Evolutionary conservation across 768 basidiomycete species (phyloP).

Genomic region (Podaxis sp.): DNA sequence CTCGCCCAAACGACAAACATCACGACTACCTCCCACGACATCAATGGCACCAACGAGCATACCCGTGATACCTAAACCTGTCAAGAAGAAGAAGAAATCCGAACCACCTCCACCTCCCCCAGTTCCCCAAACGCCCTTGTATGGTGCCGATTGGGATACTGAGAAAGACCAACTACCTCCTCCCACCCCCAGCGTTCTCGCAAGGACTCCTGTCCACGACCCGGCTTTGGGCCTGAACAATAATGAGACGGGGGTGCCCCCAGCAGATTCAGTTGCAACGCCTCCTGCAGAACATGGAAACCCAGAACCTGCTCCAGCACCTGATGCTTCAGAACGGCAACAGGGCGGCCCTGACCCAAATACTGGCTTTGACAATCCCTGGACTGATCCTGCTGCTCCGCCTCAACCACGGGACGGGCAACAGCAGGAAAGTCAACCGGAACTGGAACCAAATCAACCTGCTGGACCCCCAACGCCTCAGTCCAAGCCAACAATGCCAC

Average conservation of each 20-base stretch:
- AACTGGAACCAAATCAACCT: neutral
- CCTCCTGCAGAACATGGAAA: neutral
- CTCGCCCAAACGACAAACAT: constrained; percentile 1
- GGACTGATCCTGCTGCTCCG: neutral
- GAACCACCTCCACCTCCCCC: constrained; percentile 29
- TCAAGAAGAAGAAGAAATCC: constrained; percentile 24
- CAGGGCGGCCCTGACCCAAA: neutral
- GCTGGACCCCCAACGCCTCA: neutral
- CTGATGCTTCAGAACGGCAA: neutral
- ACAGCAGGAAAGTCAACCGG: neutral
- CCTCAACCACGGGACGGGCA: neutral
- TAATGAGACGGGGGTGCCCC: neutral
- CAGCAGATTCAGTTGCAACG: neutral
- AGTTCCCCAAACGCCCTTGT: constrained; percentile 15
- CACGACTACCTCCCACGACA: constrained; percentile 1
- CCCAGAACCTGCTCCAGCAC: neutral
- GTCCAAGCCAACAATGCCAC: neutral
- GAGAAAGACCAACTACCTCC: constrained; percentile 12
- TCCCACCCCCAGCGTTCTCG: constrained; percentile 6
- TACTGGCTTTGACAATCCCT: neutral
- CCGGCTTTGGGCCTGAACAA: neutral
- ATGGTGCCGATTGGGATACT: constrained; percentile 13
- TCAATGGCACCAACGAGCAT: neutral
- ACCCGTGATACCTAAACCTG: neutral
- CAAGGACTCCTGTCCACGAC: constrained; percentile 1